phyloP scores from a whole-genome alignment of 345 rosid species.

The Camelina laxa region DNA sequence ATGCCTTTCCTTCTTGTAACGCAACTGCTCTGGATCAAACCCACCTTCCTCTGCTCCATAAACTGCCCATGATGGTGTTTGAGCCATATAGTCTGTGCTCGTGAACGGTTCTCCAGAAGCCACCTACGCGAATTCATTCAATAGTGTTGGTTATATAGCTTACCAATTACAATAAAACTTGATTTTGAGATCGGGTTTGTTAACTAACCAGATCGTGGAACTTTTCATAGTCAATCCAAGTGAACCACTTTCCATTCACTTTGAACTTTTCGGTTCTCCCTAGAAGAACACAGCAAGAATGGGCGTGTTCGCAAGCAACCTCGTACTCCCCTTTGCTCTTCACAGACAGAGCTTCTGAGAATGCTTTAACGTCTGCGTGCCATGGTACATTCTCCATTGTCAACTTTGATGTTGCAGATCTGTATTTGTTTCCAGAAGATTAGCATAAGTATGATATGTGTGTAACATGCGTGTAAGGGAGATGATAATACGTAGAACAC shows the following conservation, averaged over 20 bases:
- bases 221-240: slow-evolving; percentile 98
- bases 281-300: slow-evolving; percentile 92
- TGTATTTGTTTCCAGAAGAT: slow-evolving; percentile 42
- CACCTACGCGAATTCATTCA: slow-evolving; percentile 52
- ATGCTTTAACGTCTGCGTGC: slow-evolving; percentile 90
- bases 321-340: slow-evolving; percentile 84
- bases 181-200: slow-evolving; percentile 6
- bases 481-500: not conserved
- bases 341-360: slow-evolving; percentile 81
- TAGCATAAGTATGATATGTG: slow-evolving; percentile 20
- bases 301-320: slow-evolving; percentile 97
- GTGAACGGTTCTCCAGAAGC: slow-evolving; percentile 78
- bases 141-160: too few species aligned
- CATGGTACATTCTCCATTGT: slow-evolving; percentile 99
- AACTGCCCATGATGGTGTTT: slow-evolving; percentile 92
- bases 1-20: slow-evolving; percentile 82
- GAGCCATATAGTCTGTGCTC: slow-evolving; percentile 86
- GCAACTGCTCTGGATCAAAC: slow-evolving; percentile 83
- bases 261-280: slow-evolving; percentile 91
- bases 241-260: slow-evolving; percentile 80
- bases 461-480: slow-evolving; percentile 15
- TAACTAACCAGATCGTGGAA: slow-evolving; percentile 85
- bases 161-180: not conserved
- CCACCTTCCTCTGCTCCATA: slow-evolving; percentile 97
- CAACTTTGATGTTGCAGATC: slow-evolving; percentile 93